Percentiles rank a stretch among this genome's conserved stretches.
Conservation (phyloP, 768 basidiomycete species). For the Tulasnella sp. region DNA sequence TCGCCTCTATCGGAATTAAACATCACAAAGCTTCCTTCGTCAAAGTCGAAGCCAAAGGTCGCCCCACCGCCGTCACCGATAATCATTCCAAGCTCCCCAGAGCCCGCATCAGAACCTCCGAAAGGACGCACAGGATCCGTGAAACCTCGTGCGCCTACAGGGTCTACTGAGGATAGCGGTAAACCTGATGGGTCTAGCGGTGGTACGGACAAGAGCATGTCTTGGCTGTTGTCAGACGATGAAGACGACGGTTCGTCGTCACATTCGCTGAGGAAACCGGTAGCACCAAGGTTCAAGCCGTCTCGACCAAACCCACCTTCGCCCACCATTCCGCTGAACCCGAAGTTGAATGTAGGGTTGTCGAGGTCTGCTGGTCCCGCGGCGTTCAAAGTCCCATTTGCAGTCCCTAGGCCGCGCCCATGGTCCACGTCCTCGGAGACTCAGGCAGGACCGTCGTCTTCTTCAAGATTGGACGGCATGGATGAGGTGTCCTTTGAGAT, state of each 20-base stretch:
- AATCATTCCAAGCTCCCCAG: background rate
- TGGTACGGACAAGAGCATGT: background rate
- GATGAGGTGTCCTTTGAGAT: background rate
- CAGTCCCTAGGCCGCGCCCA: background rate
- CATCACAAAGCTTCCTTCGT: background rate
- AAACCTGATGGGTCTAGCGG: background rate
- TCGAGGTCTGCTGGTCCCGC: background rate
- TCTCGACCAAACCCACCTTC: background rate
- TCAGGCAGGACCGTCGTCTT: background rate
- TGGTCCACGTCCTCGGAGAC: background rate
- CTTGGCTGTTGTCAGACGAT: conserved; percentile 1
- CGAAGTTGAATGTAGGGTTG: background rate
- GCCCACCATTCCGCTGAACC: background rate
- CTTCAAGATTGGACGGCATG: background rate
- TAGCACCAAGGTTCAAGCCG: background rate
- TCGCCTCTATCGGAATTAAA: background rate
- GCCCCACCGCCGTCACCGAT: background rate
- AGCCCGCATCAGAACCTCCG: background rate
- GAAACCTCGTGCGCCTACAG: background rate
- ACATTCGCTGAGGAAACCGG: background rate
- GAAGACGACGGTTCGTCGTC: background rate
- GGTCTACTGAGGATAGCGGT: background rate
- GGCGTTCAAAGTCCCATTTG: background rate
- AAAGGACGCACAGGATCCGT: background rate
- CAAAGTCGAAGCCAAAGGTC: background rate